Evolutionary conservation across 257 asterid genomes (phyloP).

Genomic region (Cynanchum wilfordii): DNA sequence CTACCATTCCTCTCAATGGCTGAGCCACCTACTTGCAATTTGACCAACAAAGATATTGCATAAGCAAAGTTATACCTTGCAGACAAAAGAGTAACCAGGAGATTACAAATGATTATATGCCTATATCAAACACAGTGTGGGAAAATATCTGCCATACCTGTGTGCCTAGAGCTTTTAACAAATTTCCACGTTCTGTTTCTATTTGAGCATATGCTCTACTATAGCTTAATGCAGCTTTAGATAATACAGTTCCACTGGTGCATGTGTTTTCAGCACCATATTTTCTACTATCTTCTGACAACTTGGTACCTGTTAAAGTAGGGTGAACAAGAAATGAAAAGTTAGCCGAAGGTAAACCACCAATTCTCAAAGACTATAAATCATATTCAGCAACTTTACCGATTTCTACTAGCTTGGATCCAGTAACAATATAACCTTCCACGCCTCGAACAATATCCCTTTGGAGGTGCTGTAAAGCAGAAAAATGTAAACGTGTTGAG

Average conservation of each 20-base stretch:
- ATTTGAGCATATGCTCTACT: constrained; percentile 81
- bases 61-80: not conserved
- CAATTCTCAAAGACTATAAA: not conserved
- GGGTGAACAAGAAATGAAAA: not conserved
- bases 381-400: constrained; percentile 35
- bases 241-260: constrained; percentile 84
- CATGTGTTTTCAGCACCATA: constrained; percentile 90
- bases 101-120: not conserved
- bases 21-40: constrained; percentile 62
- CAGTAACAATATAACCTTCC: constrained; percentile 64
- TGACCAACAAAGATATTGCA: not conserved
- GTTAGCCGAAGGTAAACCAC: not conserved
- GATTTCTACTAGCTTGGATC: constrained; percentile 69
- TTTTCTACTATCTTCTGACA: constrained; percentile 91
- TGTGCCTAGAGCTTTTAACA: constrained; percentile 92
- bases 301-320: constrained; percentile 60
- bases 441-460: constrained; percentile 71
- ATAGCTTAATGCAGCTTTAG: constrained; percentile 86
- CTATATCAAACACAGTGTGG: not conserved
- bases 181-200: constrained; percentile 97
- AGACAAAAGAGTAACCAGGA: constrained; percentile 13
- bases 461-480: constrained; percentile 53
- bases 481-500: not conserved
- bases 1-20: constrained; percentile 96
- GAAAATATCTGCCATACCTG: constrained; percentile 47